Base-by-base conservation (phyloP, 2,329 filamentous ascomycete genomes). In the Aspergillus pseudoviridinutans region DNA sequence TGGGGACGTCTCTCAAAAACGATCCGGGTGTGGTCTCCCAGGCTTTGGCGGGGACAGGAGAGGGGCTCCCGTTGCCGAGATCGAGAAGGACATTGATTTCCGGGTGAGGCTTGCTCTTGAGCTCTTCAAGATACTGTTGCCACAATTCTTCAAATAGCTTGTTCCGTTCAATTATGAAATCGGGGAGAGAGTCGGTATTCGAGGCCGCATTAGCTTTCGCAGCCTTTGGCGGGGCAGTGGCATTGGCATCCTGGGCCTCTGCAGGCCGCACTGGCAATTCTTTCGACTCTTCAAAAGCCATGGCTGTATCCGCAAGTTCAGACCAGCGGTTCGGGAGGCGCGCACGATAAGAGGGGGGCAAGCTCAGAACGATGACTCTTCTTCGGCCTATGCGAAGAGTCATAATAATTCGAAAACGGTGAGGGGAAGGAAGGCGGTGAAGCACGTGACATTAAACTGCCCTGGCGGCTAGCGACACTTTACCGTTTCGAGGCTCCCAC, bases 1-100 rank as follows among this genome's bases (percentile, higher is more conserved):
- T 84, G 89, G 97, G 77, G 82, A 92, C 74, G 92, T 96, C 68
- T 82, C 84, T 77, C 85, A 89, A 62, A 86, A 80, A 76, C 85
- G 75, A 96, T 87, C 68, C 88, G 5, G 94, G 94, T 17, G 92
- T 95, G 65, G 92, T 97, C 79, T 95, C 91, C 89, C 90, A 97
- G 51, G 92, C 87, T 64, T 88, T 93, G 61, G 90, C 94, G 51
- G 74, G 66, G 54, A 80, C 64, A 7, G 70, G 68, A 56, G 71
- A 70, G 28, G 73, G 71, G 54, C 73, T 73, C 46, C 75, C 76
- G 54, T 76, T 66, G 27, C 74, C 77, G 52, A 78, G 69, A 54
- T 77, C 73, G 52, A 80, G 69, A 54, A 74, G 76, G 64, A 86
- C 82, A 42, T 74, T 78, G 64, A 81, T 80, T 47, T 78, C 73